Base-by-base conservation (phyloP, 768 basidiomycete genomes). In the Mycena indigotica region DNA sequence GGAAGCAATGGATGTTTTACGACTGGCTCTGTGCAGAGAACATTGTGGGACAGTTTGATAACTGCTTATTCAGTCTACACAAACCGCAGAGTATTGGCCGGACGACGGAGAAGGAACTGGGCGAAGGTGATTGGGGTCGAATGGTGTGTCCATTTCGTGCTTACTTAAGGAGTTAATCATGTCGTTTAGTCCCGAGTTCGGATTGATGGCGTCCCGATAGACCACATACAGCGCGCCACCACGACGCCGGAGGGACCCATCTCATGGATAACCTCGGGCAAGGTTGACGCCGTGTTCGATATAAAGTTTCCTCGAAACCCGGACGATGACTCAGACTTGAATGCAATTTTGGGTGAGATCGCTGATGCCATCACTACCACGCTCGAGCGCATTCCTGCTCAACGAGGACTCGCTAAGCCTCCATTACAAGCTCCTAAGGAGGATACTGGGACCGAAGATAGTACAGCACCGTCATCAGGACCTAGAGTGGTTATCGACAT, bases 201-300 rank as follows among this genome's bases (percentile, higher is more conserved):
- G 16, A 95, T 99, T 54, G 97, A 99, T 69, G 96, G 96, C 13
- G 88, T 99, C 50, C 94, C 91, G 60, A 87, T 99, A 65, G 97
- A 99, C 73, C 97, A 99, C 70, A 76, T 97, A 52, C 92, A 97
- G 73, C 84, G 87, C 50, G 85, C 89, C 29, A 86, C 88, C 3
- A 91, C 32, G 17, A 35, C 89, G 2, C 80, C 81, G 53, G 91
- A 88, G 60, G 92, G 94, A 5, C 95, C 95, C 13, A 88, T 98
- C 58, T 95, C 94, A 1, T 99, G 97, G 97, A 94, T 99, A 57
- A 95, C 91, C 0, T 92, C 95, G 0, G 97, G 97, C 40, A 97
- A 96, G 72, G 82, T 97, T 25, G 97, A 99, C 67, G 92, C 94
- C 10, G 97, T 99, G 4, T 82, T 98, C 23, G 97, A 99, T 73